Conservation (phyloP, 1,139 yeast species). For the Suhomyces bolitotheri region DNA sequence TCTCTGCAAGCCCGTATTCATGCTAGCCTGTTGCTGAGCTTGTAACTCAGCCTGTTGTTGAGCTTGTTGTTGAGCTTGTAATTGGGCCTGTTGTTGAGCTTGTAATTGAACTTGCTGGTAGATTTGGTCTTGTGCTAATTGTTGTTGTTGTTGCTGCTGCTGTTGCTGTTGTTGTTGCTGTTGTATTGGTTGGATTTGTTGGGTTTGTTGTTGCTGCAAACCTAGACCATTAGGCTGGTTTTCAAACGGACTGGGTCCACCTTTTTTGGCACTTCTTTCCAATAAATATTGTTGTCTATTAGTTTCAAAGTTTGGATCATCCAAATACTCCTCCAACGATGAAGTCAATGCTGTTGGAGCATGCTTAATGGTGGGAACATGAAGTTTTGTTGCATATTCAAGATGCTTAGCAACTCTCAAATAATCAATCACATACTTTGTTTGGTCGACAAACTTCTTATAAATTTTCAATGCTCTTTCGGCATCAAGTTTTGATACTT, state of each 20-base stretch:
- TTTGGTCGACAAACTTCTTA: constrained; percentile 80
- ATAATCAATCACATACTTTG: constrained; percentile 84
- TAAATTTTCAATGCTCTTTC: constrained; percentile 82
- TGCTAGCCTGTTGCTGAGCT: constrained; percentile 6
- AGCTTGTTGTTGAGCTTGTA: constrained; percentile 20
- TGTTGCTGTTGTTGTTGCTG: constrained; percentile 20
- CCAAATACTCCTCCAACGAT: constrained; percentile 82
- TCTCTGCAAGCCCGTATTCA: constrained; percentile 21
- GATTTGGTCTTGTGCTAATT: constrained; percentile 4
- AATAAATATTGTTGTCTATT: constrained; percentile 77
- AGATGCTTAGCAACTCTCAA: constrained; percentile 86
- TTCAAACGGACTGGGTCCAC: too few species aligned
- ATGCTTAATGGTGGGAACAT: constrained; percentile 94
- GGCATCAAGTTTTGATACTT: constrained; percentile 84
- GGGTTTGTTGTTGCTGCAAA: neutral
- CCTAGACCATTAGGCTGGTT: too few species aligned
- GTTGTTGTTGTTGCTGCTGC: constrained; percentile 21
- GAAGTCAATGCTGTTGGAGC: constrained; percentile 93
- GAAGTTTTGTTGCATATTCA: constrained; percentile 82
- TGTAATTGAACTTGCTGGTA: constrained; percentile 12
- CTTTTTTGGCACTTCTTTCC: constrained; percentile 49
- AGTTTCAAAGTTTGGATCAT: constrained; percentile 80
- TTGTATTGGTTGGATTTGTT: neutral
- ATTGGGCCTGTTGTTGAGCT: constrained; percentile 4
- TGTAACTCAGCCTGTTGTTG: constrained; percentile 7